Evolutionary conservation across 768 basidiomycete genomes (phyloP), one percentile per base, ranked within the genome.

Genomic region (Xerocomellus amylosporus): DNA sequence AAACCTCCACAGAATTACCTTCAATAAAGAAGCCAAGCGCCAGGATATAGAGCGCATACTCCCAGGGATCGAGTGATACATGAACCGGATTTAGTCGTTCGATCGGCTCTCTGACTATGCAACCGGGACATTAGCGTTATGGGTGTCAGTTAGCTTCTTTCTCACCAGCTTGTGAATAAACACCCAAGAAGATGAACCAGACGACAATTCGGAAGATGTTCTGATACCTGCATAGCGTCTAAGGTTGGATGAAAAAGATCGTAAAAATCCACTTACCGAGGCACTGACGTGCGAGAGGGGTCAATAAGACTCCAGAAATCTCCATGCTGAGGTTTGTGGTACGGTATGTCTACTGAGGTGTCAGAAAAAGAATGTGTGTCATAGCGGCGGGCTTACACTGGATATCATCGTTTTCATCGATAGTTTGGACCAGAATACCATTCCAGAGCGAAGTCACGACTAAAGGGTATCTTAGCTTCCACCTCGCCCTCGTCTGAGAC

Each of bases 141-240:
- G 8, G 26, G 1, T 38, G 14, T 41, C 46, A 19, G 5, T 43
- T 22, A 8, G 9, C n/a, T 39, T 9, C 14, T 28, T 14, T 63
- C 79, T 53, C 40, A 88, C 90, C 90, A 45, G 91, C 90, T 74
- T 88, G 88, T 3, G 90, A 93, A 66, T 93, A 95, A 4, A 84
- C 81, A 19, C 80, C 75, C 33, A 96, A 79, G 71, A 93, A 88
- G 61, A 88, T 76, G 22, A 91, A 64, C 90, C 89, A 93, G 33
- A 92, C 76, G 7, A 78, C 50, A 49, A 93, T 84, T 42, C 90
- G 84, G 65, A 94, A 86, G 47, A 85, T 77, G 60, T 92, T 94
- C 67, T 95, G 94, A 68, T 95, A 95, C 49, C 90, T 87, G 48
- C 9, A 22, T 6, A 49, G 19, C 46, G 15, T 20, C 36, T 48